Evolutionary conservation across 495 filamentous ascomycete genomes (phyloP).

Genomic region (Tuber magnatum): DNA sequence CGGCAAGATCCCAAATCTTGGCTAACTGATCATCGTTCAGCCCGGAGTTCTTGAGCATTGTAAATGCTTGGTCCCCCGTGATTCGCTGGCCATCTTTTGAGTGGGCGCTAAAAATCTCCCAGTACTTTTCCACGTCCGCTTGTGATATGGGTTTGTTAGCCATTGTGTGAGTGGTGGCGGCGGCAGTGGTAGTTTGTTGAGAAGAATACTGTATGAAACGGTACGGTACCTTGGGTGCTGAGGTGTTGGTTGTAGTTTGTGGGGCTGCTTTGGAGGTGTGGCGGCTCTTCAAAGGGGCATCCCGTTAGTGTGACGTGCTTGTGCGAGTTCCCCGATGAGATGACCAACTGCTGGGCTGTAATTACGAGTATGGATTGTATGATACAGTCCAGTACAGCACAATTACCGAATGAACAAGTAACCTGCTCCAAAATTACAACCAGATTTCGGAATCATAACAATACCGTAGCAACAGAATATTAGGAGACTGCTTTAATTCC

Average conservation of each 20-base stretch:
- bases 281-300: neutral
- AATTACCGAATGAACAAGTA: neutral
- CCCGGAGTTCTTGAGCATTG: constrained; percentile 90
- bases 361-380: neutral
- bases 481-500: neutral
- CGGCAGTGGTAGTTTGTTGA: neutral
- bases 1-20: constrained; percentile 92
- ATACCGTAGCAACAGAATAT: neutral
- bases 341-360: neutral
- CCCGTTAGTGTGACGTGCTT: neutral
- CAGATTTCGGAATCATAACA: neutral
- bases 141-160: constrained; percentile 79
- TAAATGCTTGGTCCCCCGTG: constrained; percentile 83
- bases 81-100: constrained; percentile 74
- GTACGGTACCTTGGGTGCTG: neutral
- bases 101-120: constrained; percentile 93
- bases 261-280: neutral
- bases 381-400: neutral
- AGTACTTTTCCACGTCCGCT: constrained; percentile 94
- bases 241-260: neutral
- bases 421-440: neutral
- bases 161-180: constrained; percentile 47
- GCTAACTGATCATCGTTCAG: constrained; percentile 91
- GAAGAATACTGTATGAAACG: neutral
- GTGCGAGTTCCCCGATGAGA: neutral